Percentiles rank a stretch among this genome's conserved stretches.
These are phyloP conservation scores for Fusarium tjaetaba DNA, from an alignment of 2,329 filamentous ascomycete genomes.

Conservation along the genomic window DNA sequence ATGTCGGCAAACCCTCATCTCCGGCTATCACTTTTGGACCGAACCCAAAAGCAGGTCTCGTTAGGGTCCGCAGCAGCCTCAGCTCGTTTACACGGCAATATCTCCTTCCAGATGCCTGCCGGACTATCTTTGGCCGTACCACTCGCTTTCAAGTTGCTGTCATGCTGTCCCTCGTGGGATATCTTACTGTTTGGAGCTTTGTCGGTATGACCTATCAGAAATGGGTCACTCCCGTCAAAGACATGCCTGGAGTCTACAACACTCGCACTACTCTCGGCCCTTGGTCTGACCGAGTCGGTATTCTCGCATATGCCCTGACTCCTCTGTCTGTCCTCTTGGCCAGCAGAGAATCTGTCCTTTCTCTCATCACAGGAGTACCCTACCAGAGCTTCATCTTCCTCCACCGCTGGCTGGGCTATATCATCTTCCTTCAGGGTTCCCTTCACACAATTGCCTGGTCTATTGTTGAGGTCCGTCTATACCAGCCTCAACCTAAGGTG, in stretches of 20 bases:
- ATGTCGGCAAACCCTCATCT: constrained; percentile 43
- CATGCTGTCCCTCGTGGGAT: constrained; percentile 65
- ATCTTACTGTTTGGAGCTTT: constrained; percentile 75
- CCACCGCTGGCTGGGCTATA: constrained; percentile 78
- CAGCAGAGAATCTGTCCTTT: constrained; percentile 76
- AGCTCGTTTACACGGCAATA: constrained; percentile 57
- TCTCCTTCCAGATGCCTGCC: constrained; percentile 69
- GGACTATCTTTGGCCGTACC: constrained; percentile 71
- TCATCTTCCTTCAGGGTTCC: constrained; percentile 74
- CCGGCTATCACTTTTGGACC: constrained; percentile 23
- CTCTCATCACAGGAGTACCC: constrained; percentile 75
- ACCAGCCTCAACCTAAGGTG: constrained; percentile 74
- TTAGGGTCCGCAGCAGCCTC: constrained; percentile 50
- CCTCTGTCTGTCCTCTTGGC: constrained; percentile 74
- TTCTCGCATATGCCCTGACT: constrained; percentile 78
- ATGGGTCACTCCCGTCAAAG: constrained; percentile 76
- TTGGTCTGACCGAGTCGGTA: constrained; percentile 75
- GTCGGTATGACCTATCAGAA: constrained; percentile 73
- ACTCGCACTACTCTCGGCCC: constrained; percentile 73
- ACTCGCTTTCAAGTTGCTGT: constrained; percentile 74
- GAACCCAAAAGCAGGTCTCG: constrained; percentile 39
- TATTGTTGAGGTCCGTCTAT: constrained; percentile 71
- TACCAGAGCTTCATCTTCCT: constrained; percentile 83
- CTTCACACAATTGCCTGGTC: constrained; percentile 79
- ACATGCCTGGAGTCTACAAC: constrained; percentile 64